Evolutionary conservation across 2,329 filamentous ascomycete genomes (phyloP), one percentile per base, ranked within the genome.

Genomic region (Pseudogymnoascus sp.): DNA sequence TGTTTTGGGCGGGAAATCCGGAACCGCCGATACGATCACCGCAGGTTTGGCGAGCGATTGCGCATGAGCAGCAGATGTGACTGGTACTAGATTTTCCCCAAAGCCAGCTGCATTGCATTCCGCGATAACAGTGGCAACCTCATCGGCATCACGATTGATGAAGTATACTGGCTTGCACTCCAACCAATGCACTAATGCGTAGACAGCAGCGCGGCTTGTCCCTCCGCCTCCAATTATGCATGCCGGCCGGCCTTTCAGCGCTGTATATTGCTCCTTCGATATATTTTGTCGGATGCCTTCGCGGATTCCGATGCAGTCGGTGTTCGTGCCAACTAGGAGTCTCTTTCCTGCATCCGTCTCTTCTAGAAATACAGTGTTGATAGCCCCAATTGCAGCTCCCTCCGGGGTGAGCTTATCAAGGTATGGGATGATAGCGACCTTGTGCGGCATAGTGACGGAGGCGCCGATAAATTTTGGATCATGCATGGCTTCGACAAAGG

Each of bases 381-480:
- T 87, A 60, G 90, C 90, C 58, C 90, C 89, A 21, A 92, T 87
- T 37, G 87, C 85, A 59, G 82, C 81, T 67, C 85, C 89, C 74
- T 92, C 88, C 21, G 84, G 81, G 6, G 89, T 91, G 38, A 92
- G 77, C 61, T 86, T 83, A 70, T 93, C 89, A 7, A 93, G 81
- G 68, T 90, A 80, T 0, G 83, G 80, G 64, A 92, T 83, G 71
- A 93, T 91, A 68, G 84, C 80, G 26, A 93, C 83, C 74, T 94
- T 93, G 78, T 91, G 86, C 0, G 90, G 90, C 90, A 93, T 94
- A 19, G 90, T 93, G 38, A 93, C 85, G 3, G 87, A 85, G 21
- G 87, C 74, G 81, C 85, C 86, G 69, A 86, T 87, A 72, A 86
- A 88, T 66, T 80, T 77, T 14, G 82, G 80, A 66, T 86, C 75